Evolutionary conservation across 352 stramenopile species (phyloP).

Genomic region (Globisporangium takayamanum): DNA sequence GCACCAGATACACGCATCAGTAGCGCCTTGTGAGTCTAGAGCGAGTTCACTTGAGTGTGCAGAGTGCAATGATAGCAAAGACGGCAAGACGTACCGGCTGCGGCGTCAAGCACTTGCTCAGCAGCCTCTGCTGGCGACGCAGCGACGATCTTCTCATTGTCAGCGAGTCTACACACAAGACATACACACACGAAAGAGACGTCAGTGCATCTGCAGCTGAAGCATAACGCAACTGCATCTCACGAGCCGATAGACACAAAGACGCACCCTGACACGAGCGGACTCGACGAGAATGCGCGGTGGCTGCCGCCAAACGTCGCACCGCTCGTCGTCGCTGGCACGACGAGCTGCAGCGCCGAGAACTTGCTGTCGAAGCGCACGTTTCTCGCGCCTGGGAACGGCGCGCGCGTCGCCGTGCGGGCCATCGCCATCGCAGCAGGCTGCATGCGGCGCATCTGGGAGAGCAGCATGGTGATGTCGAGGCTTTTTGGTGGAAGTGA

Average conservation of each 20-base stretch:
- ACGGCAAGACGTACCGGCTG: slow-evolving; percentile 17
- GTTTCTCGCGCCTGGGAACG: slow-evolving; percentile 11
- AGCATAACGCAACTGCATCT: neutral
- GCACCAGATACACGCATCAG: neutral
- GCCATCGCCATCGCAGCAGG: slow-evolving; percentile 28
- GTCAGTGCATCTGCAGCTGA: neutral
- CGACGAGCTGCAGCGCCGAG: slow-evolving; percentile 38
- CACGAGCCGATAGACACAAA: neutral
- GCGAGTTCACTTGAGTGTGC: neutral
- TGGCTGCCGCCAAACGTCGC: slow-evolving; percentile 28
- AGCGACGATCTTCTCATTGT: slow-evolving; percentile 42
- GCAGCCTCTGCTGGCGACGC: slow-evolving; percentile 34
- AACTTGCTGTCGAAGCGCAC: slow-evolving; percentile 40
- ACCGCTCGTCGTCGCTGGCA: slow-evolving; percentile 13
- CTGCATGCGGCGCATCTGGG: slow-evolving; percentile 54
- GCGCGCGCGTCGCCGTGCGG: slow-evolving; percentile 20
- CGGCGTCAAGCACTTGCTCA: slow-evolving; percentile 40
- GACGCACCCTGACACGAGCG: slow-evolving; percentile 32
- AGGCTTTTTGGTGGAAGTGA: too few species aligned
- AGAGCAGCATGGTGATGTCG: slow-evolving; percentile 28
- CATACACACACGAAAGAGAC: neutral
- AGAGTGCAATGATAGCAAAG: neutral
- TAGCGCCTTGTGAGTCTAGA: neutral
- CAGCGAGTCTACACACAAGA: slow-evolving; percentile 19
- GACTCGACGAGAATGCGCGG: slow-evolving; percentile 59